Evolutionary conservation across 2,329 filamentous ascomycete species (phyloP), one percentile per base, ranked within the genome.

Genomic region (Helotiales sp.): DNA sequence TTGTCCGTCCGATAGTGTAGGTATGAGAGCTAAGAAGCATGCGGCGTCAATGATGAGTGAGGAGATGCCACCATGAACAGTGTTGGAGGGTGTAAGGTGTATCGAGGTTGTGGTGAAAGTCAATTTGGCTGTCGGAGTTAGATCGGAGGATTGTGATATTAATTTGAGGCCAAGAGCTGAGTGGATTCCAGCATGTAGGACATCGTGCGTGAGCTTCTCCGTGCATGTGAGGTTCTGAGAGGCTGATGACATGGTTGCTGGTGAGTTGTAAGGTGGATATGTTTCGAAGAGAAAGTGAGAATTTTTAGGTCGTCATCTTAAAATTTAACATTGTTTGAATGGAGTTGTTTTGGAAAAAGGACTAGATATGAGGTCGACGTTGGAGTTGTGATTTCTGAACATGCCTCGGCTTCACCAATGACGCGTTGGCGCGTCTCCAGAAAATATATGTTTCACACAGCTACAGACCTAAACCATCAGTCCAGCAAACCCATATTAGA

Each of bases 391-490:
- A 13, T 44, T 13, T n/a, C 24, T 52, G 10, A 19, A 30, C 30
- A 34, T 33, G 27, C 52, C 61, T 63, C 50, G 55, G 52, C 52
- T 24, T 15, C 50, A 22, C 55, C 25, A 59, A 57, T 62, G 57
- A 63, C 59, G 61, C 60, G 17, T 52, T 51, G 36, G 42, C 50
- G 58, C 58, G 62, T 54, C 40, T 36, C 29, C 36, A 40, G 58
- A 58, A 56, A 46, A 50, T 54, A 17, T 44, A 19, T 44, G 40
- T 34, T 50, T 56, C 59, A 52, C 51, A 5, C 12, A 5, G 24
- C 52, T 49, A 42, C 22, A 44, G 10, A 40, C 22, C 22, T 44
- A 2, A 13, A 42, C 38, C 27, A 13, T 4, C 8, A 19, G 2
- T 17, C 36, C 5, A 17, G 22, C 36, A 40, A 40, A 7, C 15